Percentiles rank a stretch among this genome's conserved stretches.
Conservation (phyloP, 768 basidiomycete species). For the Cystobasidium ongulense region DNA sequence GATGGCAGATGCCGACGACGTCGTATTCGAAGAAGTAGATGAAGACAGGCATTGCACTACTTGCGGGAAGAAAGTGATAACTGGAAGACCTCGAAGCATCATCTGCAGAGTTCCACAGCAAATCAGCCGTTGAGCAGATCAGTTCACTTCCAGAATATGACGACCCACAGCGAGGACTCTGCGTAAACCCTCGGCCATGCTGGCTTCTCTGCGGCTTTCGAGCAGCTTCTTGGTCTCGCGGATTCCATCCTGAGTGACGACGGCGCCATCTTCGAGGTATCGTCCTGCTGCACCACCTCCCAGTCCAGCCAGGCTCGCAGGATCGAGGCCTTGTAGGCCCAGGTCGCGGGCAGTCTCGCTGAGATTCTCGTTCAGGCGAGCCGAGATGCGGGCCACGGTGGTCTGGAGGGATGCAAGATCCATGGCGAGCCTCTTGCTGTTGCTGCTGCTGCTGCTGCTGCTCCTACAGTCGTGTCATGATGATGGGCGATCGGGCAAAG, state of each 20-base stretch:
- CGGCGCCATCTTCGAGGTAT: slow-evolving; percentile 41
- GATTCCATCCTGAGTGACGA: slow-evolving; percentile 62
- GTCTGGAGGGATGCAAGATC: slow-evolving; percentile 27
- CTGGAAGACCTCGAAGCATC: slow-evolving; percentile 83
- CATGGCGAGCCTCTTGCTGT: background rate
- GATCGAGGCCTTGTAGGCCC: slow-evolving; percentile 30
- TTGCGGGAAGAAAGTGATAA: slow-evolving; percentile 87
- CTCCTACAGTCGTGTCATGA: background rate
- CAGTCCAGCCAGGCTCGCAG: slow-evolving; percentile 32
- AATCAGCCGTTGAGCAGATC: background rate
- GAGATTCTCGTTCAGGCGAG: slow-evolving; percentile 33
- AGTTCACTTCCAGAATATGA: background rate
- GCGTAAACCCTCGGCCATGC: slow-evolving; percentile 92
- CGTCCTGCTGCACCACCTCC: slow-evolving; percentile 40
- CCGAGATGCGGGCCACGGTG: slow-evolving; percentile 15
- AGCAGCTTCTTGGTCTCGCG: slow-evolving; percentile 77
- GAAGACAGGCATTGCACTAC: slow-evolving; percentile 97
- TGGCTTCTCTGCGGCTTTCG: slow-evolving; percentile 76
- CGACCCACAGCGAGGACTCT: slow-evolving; percentile 75
- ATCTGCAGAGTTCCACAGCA: slow-evolving; percentile 51
- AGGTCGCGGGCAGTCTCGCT: slow-evolving; percentile 30
- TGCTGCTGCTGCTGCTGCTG: background rate
- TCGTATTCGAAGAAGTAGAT: slow-evolving; percentile 50
- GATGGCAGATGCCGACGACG: slow-evolving; percentile 6
- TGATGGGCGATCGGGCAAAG: background rate